A percentile compares a stretch with the other conserved stretches of the same genome.
phyloP scores from a whole-genome alignment of 495 filamentous ascomycete genomes.

The Hyaloscypha hepaticicola region DNA sequence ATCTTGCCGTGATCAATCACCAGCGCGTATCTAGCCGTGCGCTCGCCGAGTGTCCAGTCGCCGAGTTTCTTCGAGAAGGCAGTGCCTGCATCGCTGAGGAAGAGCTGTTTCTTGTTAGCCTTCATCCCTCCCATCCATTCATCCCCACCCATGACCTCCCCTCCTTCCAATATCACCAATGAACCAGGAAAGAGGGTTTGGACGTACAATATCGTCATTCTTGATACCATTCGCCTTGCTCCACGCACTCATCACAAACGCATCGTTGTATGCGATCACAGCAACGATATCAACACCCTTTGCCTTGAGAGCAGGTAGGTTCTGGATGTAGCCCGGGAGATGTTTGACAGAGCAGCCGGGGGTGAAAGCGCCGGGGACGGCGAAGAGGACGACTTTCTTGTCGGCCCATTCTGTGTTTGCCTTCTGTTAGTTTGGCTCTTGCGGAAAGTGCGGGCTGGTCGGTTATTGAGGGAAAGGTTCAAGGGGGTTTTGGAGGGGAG shows the following conservation, averaged over 20 bases:
- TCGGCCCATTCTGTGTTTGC: slow-evolving; percentile 61
- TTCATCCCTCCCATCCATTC: background rate
- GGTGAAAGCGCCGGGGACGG: slow-evolving; percentile 93
- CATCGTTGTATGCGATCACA: slow-evolving; percentile 87
- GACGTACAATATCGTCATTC: slow-evolving; percentile 72
- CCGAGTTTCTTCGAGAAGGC: slow-evolving; percentile 79
- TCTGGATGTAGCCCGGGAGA: slow-evolving; percentile 80
- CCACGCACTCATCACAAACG: slow-evolving; percentile 93
- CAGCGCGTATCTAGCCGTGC: slow-evolving; percentile 80
- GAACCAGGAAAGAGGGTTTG: background rate
- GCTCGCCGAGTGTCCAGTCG: slow-evolving; percentile 68
- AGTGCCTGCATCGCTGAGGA: slow-evolving; percentile 76
- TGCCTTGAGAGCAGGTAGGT: slow-evolving; percentile 66
- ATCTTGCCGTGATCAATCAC: slow-evolving; percentile 89
- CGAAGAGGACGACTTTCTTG: slow-evolving; percentile 91
- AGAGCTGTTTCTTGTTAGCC: slow-evolving; percentile 54
- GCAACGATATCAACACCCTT: slow-evolving; percentile 87
- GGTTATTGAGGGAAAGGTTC: background rate
- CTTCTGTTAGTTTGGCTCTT: background rate
- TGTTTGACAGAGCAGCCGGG: slow-evolving; percentile 87
- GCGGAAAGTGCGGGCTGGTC: background rate
- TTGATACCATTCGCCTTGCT: slow-evolving; percentile 87
- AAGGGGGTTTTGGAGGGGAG: background rate
- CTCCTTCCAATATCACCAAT: too few species aligned
- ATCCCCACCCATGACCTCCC: background rate